Conservation (phyloP, 495 filamentous ascomycete genomes). For the Penicillium flavigenum region DNA sequence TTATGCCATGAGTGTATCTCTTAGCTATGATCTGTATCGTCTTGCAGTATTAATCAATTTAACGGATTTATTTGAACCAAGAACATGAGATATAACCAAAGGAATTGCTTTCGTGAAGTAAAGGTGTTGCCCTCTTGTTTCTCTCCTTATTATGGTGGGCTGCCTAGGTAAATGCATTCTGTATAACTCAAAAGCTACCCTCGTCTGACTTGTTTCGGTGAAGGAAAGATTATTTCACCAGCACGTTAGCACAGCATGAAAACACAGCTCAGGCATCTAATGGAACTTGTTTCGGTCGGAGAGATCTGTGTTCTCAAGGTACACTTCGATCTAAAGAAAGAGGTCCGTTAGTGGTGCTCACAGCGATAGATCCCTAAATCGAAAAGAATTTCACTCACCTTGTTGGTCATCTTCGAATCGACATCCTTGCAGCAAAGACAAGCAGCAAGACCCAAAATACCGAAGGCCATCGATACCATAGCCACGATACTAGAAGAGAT, state of each 20-base stretch:
- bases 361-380: not conserved
- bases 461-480: conserved; percentile 31
- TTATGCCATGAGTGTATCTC: not conserved
- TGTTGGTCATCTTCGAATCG: conserved; percentile 29
- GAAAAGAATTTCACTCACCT: conserved; percentile 13
- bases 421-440: conserved; percentile 32
- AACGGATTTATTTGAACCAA: not conserved
- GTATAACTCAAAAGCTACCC: not conserved
- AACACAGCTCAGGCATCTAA: not conserved
- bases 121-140: not conserved
- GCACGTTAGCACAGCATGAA: not conserved
- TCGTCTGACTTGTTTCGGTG: not conserved
- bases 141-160: not conserved
- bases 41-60: not conserved
- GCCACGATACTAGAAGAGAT: conserved; percentile 20
- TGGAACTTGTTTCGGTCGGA: conserved; percentile 19
- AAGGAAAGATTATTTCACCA: not conserved
- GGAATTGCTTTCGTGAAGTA: not conserved
- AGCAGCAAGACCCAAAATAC: conserved; percentile 25
- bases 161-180: not conserved
- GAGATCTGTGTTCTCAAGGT: conserved; percentile 21
- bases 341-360: not conserved
- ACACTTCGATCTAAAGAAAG: conserved; percentile 18
- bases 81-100: not conserved
- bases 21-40: conserved; percentile 4